Evolutionary conservation across 192 early-diverging fungal genomes (phyloP), one percentile per base, ranked within the genome.

Genomic region (Podila clonocystis): DNA sequence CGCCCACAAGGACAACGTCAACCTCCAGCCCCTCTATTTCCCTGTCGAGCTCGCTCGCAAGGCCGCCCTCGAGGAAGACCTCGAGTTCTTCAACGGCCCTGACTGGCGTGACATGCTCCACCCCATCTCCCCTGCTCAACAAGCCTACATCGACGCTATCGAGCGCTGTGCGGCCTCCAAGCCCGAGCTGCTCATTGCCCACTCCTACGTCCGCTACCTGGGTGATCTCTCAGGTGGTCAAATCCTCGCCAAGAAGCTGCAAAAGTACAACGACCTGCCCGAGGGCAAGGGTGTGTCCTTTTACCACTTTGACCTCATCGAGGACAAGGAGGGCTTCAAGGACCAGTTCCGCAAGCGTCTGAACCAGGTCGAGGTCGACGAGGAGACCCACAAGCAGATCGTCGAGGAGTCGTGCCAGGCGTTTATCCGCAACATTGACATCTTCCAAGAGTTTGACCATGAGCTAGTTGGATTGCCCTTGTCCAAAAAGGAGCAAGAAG

Each of bases 181-280:
- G 57, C 87, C 87, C 38, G 84, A 84, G 24, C 75, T 90, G 1
- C 62, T 90, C 41, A 71, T 89, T n/a, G 86, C 89, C 55, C 87
- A 90, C 50, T 72, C 83, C 49, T 90, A 90, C 29, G 69, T 86
- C 24, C 85, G 89, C 24, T 90, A 90, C 67, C 63, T 90, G 2
- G 89, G 89, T 34, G 89, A 90, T 72, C 73, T 90, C 48, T 84
- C 82, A 9, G 88, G 89, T 58, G 89, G 89, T 20, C 87, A 88
- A 49, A 85, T 89, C 49, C 68, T 90, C 24, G 82, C 84, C 52
- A 86, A 87, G 62, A 74, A 85, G 29, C 67, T 90, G 7, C 82
- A 85, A 65, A 89, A 88, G 64, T 65, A 79, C 52, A 84, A 86
- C 24, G 68, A 84, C 24, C 30, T 73, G 12, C 70, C 86, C n/a